Percentiles rank a stretch among this genome's conserved stretches.
These are phyloP conservation scores for Theileria sp. DNA, from an alignment of 169 alveolate genomes.

Conservation along the genomic window DNA sequence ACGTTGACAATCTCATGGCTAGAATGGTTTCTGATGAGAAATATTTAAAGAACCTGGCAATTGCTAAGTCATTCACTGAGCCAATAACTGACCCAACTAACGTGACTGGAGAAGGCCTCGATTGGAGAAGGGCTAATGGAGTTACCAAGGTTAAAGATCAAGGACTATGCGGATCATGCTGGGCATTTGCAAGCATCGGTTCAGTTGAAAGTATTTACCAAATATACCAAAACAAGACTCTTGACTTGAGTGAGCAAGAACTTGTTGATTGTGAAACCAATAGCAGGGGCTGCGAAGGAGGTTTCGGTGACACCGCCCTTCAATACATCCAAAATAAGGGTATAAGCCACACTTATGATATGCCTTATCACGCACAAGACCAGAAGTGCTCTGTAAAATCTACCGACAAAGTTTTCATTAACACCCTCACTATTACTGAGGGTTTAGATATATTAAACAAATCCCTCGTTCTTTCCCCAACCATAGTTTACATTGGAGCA, in stretches of 20 bases:
- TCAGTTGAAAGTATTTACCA: slow-evolving; percentile 73
- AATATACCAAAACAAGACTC: slow-evolving; percentile 24
- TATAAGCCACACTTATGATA: slow-evolving; percentile 63
- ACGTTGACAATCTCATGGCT: slow-evolving; percentile 1
- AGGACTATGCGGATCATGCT: slow-evolving; percentile 81
- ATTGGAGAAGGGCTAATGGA: slow-evolving; percentile 33
- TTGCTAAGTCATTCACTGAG: not conserved
- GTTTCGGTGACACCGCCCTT: slow-evolving; percentile 79
- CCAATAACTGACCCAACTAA: not conserved
- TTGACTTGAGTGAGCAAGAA: slow-evolving; percentile 83
- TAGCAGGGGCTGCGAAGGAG: slow-evolving; percentile 86
- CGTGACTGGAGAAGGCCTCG: slow-evolving; percentile 20
- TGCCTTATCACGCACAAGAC: slow-evolving; percentile 72
- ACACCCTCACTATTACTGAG: slow-evolving; percentile 15
- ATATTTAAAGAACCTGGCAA: not conserved
- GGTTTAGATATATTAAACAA: slow-evolving; percentile 64
- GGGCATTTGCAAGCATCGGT: slow-evolving; percentile 84
- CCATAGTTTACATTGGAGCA: slow-evolving; percentile 89
- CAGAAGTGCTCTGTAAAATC: slow-evolving; percentile 43
- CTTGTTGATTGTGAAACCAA: slow-evolving; percentile 80
- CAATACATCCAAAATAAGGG: slow-evolving; percentile 75
- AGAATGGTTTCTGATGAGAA: slow-evolving; percentile 1
- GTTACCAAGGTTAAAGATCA: slow-evolving; percentile 28
- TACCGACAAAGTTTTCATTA: slow-evolving; percentile 10
- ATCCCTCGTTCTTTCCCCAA: slow-evolving; percentile 71